Conservation (phyloP, 352 stramenopile species). For the Phytophthora rubi region DNA sequence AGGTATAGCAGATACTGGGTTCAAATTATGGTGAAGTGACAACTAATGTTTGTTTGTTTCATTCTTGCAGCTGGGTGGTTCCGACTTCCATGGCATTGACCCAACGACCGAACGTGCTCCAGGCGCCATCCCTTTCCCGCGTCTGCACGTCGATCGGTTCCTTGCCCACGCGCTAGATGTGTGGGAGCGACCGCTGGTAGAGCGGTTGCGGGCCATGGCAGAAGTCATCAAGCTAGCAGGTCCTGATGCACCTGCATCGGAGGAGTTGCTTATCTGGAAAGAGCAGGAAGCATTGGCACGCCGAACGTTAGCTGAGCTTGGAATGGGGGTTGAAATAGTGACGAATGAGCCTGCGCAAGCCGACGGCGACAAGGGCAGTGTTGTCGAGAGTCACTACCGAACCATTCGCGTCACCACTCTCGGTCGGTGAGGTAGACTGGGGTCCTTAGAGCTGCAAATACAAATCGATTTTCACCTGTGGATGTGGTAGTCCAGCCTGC, state of each 20-base stretch:
- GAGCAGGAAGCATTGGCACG: conserved; percentile 46
- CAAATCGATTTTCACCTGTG: background rate
- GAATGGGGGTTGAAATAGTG: conserved; percentile 36
- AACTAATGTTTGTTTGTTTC: background rate
- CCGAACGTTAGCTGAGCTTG: conserved; percentile 42
- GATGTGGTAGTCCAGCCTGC: background rate
- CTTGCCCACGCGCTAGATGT: conserved; percentile 70
- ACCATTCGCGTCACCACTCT: conserved; percentile 34
- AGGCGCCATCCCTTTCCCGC: conserved; percentile 79
- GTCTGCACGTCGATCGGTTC: conserved; percentile 73
- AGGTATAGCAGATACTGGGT: conserved; percentile 37
- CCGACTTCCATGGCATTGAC: conserved; percentile 88
- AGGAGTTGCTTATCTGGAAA: conserved; percentile 65
- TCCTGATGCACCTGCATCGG: conserved; percentile 8
- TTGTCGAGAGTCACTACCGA: conserved; percentile 36
- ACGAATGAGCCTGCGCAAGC: conserved; percentile 7
- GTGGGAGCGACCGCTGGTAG: conserved; percentile 69
- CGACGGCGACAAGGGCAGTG: background rate
- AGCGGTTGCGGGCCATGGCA: conserved; percentile 45
- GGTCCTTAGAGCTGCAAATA: conserved; percentile 15
- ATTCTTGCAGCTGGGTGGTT: conserved; percentile 67
- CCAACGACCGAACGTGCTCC: conserved; percentile 68
- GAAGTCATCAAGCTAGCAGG: conserved; percentile 27
- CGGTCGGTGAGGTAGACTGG: conserved; percentile 10
- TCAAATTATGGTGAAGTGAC: background rate